Evolutionary conservation across 2,329 filamentous ascomycete genomes (phyloP), one percentile per base, ranked within the genome.

Genomic region (Alternaria postmessia): DNA sequence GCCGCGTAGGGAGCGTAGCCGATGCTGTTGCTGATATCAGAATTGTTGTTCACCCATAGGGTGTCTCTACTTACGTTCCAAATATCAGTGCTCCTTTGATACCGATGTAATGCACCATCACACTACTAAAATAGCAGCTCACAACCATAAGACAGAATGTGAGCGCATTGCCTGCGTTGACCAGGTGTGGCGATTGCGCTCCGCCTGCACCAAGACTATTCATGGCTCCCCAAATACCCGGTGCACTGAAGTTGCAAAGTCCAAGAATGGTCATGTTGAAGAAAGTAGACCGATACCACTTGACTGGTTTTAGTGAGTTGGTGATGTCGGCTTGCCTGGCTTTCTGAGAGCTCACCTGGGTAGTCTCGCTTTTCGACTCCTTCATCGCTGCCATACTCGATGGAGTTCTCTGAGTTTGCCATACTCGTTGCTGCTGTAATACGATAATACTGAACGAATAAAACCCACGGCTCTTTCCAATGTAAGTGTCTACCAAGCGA

Each of bases 131-230:
- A 70, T 85, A 88, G 71, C 90, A 92, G 0, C 88, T 90, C 0
- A 92, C 70, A 0, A 92, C 87, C 89, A 92, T 92, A 7, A 92
- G 82, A 47, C 87, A 88, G 71, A 92, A 92, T 0, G 89, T 91
- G 39, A 92, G 75, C 0, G 89, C 87, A 66, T 93, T 93, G 14
- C 88, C 89, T 0, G 87, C 84, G 68, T 91, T 92, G 51, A 92
- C 87, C 1, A 92, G 82, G 67, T 88, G 84, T 0, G 90, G 90
- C 8, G 84, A 83, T 64, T 88, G 83, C 30, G 86, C 83, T 3
- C 90, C 90, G 49, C 90, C 90, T 1, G 88, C 90, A 9, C 90
- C 90, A 0, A 92, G 83, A 0, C 85, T 88, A 78, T 91, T 92
- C 89, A 92, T 78, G 3, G 88, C 89, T 12, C 83, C 85, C 89